Conservation (phyloP, 164 flowering plant species). For the Cinnamomum chago region DNA sequence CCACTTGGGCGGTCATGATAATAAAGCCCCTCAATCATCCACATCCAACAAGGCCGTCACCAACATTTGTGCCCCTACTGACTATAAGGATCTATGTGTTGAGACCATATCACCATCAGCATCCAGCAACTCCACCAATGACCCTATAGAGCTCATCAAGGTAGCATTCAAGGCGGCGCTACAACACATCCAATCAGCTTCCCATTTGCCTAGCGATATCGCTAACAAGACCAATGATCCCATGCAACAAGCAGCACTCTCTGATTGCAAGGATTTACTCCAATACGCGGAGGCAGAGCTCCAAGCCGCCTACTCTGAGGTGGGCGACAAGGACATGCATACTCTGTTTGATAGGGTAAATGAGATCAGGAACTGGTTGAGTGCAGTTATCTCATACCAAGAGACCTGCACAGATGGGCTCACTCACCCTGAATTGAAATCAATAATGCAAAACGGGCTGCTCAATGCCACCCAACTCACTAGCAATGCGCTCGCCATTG, state of each 20-base stretch:
- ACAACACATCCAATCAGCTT: slow-evolving; percentile 22
- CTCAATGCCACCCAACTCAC: slow-evolving; percentile 36
- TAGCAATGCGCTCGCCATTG: slow-evolving; percentile 46
- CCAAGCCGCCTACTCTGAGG: slow-evolving; percentile 28
- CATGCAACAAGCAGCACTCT: slow-evolving; percentile 26
- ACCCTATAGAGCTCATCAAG: slow-evolving; percentile 36
- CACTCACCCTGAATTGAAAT: slow-evolving; percentile 26
- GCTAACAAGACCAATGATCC: slow-evolving; percentile 14
- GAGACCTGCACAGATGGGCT: slow-evolving; percentile 47
- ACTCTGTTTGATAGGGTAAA: slow-evolving; percentile 21
- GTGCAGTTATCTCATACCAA: slow-evolving; percentile 49
- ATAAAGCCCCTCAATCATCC: not conserved
- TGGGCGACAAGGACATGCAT: slow-evolving; percentile 29
- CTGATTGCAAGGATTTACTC: slow-evolving; percentile 44
- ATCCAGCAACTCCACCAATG: slow-evolving; percentile 17
- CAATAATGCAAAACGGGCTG: slow-evolving; percentile 23
- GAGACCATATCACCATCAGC: slow-evolving; percentile 19
- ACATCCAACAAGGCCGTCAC: slow-evolving; percentile 28
- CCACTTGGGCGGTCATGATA: not conserved
- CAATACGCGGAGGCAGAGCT: slow-evolving; percentile 38
- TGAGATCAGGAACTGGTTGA: slow-evolving; percentile 47
- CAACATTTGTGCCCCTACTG: slow-evolving; percentile 39
- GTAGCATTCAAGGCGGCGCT: slow-evolving; percentile 32
- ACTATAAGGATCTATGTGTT: slow-evolving; percentile 37
- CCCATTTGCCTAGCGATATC: slow-evolving; percentile 7